Conservation (phyloP, 306 rosid genomes). For the Casuarina cunninghamiana region DNA sequence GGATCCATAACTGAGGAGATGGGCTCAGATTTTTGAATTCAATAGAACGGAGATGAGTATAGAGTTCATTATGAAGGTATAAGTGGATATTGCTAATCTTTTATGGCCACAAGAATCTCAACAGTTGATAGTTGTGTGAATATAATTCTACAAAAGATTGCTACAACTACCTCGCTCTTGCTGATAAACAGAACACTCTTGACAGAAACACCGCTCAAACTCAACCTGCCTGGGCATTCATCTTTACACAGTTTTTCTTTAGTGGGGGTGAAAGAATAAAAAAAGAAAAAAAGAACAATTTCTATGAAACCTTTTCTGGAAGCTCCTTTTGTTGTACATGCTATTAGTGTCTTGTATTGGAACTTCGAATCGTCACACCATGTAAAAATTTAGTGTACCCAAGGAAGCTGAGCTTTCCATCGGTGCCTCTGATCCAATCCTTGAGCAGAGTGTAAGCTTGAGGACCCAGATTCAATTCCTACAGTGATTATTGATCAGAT, state of each 20-base stretch:
- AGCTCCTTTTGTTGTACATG: slow-evolving; percentile 31
- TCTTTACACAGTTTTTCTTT: slow-evolving; percentile 35
- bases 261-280: not conserved
- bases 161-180: slow-evolving; percentile 14
- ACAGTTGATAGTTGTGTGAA: not conserved
- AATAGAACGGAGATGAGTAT: too few relatives aligned
- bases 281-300: slow-evolving; percentile 32
- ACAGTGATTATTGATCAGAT: slow-evolving; percentile 33
- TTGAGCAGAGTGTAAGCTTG: slow-evolving; percentile 63
- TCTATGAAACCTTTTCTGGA: slow-evolving; percentile 29
- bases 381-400: slow-evolving; percentile 91
- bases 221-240: slow-evolving; percentile 24
- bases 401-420: slow-evolving; percentile 78
- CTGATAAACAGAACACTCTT: slow-evolving; percentile 15
- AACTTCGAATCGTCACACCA: slow-evolving; percentile 74
- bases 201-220: slow-evolving; percentile 17
- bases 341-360: slow-evolving; percentile 65
- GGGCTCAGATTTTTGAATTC: too few relatives aligned
- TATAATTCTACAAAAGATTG: not conserved
- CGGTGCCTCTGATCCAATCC: slow-evolving; percentile 86
- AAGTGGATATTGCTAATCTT: slow-evolving; percentile 1
- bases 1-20: too few relatives aligned
- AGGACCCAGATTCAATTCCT: slow-evolving; percentile 89
- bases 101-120: slow-evolving; percentile 11
- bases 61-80: not conserved